Evolutionary conservation across 495 filamentous ascomycete genomes (phyloP).

Genomic region (Penicillium salamii): DNA sequence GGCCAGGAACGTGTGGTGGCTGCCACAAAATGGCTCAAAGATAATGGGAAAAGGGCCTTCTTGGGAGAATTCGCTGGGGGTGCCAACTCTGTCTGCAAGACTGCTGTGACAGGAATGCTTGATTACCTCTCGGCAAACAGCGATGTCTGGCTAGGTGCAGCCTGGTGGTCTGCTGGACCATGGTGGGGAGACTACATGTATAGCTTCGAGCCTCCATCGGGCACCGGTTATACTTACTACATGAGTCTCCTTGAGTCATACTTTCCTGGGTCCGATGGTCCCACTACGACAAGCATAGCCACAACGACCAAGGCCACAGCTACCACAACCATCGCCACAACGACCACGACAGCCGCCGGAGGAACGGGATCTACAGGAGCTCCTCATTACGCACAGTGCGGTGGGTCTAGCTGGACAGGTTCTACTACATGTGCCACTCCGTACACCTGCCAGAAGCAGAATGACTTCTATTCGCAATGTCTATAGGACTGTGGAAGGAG

Average conservation of each 20-base stretch:
- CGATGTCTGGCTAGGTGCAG: constrained; percentile 65
- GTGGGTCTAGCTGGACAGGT: constrained; percentile 46
- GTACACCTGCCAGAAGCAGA: constrained; percentile 35
- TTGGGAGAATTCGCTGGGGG: constrained; percentile 72
- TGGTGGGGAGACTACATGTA: constrained; percentile 56
- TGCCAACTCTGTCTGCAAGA: constrained; percentile 58
- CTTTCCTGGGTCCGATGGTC: constrained; percentile 7
- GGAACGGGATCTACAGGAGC: constrained; percentile 22
- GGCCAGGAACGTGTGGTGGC: constrained; percentile 56
- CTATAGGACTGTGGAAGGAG: constrained; percentile 16
- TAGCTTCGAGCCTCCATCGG: constrained; percentile 53
- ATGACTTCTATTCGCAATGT: constrained; percentile 48
- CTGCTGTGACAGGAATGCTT: constrained; percentile 60
- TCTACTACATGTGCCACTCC: constrained; percentile 44
- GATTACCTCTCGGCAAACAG: constrained; percentile 50
- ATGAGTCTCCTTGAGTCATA: constrained; percentile 22
- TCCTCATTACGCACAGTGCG: constrained; percentile 47
- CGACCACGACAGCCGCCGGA: constrained; percentile 21
- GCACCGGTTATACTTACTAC: constrained; percentile 41
- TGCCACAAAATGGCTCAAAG: constrained; percentile 65
- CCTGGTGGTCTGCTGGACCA: constrained; percentile 66
- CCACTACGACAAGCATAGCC: constrained; percentile 6
- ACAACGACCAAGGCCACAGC: constrained; percentile 6
- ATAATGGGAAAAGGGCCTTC: constrained; percentile 60
- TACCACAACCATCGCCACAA: constrained; percentile 1